These are phyloP conservation scores for Trypanosoma mega DNA, from an alignment of 208 protist genomes.

Conservation along the genomic window DNA sequence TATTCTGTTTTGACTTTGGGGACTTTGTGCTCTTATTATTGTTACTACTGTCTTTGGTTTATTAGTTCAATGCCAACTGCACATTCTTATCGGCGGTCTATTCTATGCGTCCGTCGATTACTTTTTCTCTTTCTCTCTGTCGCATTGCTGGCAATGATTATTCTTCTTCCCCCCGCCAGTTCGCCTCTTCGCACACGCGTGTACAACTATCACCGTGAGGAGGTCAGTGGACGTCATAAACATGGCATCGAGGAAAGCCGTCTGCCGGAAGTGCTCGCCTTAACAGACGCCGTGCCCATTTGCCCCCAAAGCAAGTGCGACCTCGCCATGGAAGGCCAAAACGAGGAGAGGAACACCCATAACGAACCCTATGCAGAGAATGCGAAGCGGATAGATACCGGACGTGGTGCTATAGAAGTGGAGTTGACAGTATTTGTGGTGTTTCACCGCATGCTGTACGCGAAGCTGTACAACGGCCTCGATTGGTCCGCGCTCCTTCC, in stretches of 20 bases:
- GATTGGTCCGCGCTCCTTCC: conserved; percentile 5
- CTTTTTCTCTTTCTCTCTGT: conserved; percentile 6
- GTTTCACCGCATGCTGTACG: conserved; percentile 14
- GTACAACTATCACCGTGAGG: conserved; percentile 7
- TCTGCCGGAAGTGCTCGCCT: background rate
- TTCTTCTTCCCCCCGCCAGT: conserved; percentile 17
- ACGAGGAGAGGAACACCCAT: too few species aligned
- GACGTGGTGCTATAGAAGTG: background rate
- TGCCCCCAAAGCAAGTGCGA: conserved; percentile 1
- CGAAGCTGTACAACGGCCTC: conserved; percentile 16
- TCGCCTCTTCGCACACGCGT: background rate
- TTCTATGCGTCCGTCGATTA: conserved; percentile 5
- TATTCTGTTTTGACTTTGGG: background rate
- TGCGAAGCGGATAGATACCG: too few species aligned
- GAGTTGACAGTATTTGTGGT: conserved; percentile 26
- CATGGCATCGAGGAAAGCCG: background rate
- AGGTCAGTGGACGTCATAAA: conserved; percentile 12
- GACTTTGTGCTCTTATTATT: conserved; percentile 13
- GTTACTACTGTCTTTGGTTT: conserved; percentile 5
- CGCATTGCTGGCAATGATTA: background rate
- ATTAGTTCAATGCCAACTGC: conserved; percentile 6
- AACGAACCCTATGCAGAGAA: too few species aligned
- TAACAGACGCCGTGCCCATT: background rate
- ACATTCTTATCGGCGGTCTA: too few species aligned
- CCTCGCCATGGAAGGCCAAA: too few species aligned